Conservation (phyloP, 257 asterid species). For the Solanum acaule region DNA sequence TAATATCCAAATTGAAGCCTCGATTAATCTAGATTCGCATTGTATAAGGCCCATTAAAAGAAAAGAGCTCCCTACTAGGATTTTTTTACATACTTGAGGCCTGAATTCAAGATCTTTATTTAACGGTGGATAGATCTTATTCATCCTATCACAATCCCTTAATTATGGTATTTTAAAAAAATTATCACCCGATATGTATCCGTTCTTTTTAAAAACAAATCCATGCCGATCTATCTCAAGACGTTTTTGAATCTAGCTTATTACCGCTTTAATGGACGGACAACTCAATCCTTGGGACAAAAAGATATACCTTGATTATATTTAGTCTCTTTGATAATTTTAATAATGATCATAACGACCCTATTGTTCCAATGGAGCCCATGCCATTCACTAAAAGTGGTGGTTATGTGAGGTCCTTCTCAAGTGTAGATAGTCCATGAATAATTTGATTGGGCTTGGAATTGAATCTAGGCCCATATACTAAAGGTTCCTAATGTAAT, state of each 20-base stretch:
- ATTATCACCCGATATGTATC: rapidly evolving
- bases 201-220: neutral
- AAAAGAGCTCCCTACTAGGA: neutral
- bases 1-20: neutral
- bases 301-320: neutral
- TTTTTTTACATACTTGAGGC: neutral
- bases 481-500: neutral
- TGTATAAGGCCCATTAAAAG: neutral
- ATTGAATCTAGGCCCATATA: neutral
- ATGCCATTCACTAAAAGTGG: neutral
- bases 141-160: neutral
- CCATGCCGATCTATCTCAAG: neutral
- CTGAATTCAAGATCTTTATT: neutral
- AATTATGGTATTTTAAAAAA: neutral
- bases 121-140: neutral
- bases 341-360: neutral
- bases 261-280: neutral
- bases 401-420: neutral
- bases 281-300: neutral
- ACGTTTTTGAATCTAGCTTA: neutral
- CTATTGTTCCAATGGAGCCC: neutral
- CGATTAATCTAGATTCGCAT: too few species aligned
- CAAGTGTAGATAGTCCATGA: neutral
- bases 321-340: neutral
- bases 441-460: neutral